Conservation (phyloP, 257 asterid genomes). For the Nicotiana sylvestris region DNA sequence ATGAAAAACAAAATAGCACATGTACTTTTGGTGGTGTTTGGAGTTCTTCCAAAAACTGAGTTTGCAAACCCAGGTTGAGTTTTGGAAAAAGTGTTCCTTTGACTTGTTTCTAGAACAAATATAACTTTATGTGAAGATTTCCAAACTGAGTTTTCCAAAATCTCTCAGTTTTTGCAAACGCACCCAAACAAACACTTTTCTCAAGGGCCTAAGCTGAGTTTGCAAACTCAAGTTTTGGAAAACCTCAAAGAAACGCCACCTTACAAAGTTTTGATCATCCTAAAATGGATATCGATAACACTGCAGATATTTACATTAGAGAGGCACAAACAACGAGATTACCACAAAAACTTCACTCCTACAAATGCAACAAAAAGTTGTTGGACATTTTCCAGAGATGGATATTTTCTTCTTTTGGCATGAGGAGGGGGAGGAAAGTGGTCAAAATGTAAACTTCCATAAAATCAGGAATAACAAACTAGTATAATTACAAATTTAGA, state of each 20-base stretch:
- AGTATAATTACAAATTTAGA: not conserved
- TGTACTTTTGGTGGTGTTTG: not conserved
- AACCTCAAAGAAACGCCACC: not conserved
- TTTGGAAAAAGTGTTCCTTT: not conserved
- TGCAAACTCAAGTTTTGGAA: not conserved
- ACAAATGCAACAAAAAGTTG: not conserved
- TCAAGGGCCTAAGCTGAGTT: not conserved
- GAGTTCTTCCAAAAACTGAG: not conserved
- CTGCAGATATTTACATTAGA: not conserved
- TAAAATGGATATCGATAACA: not conserved
- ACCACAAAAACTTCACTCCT: not conserved
- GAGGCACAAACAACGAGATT: not conserved
- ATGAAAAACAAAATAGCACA: not conserved
- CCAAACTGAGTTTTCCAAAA: not conserved
- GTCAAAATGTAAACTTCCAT: not conserved
- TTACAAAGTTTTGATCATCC: not conserved
- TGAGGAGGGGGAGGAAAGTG: not conserved
- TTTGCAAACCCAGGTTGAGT: not conserved
- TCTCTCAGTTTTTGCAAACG: not conserved
- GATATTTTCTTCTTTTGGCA: not conserved
- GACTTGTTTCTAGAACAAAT: not conserved
- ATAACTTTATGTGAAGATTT: not conserved
- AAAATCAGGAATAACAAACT: not conserved
- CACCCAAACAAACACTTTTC: not conserved
- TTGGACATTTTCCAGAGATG: not conserved